These are phyloP conservation scores for Talaromyces trachyspermus DNA, from an alignment of 495 filamentous ascomycete genomes.

Conservation along the genomic window DNA sequence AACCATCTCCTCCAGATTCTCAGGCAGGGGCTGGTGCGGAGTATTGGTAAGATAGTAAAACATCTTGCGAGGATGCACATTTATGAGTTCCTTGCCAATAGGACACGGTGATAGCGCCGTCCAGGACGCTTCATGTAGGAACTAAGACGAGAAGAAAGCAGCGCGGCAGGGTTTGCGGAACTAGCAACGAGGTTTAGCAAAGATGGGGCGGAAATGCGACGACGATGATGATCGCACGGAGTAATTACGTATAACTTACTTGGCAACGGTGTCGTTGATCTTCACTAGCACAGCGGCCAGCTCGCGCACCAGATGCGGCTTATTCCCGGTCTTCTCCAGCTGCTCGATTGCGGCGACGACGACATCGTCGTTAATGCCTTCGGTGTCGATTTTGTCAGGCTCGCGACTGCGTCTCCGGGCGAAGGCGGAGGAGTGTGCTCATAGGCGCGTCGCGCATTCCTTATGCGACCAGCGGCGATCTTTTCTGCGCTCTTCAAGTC, in stretches of 20 bases:
- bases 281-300: constrained; percentile 72
- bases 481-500: constrained; percentile 10
- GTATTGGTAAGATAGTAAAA: constrained; percentile 91
- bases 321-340: constrained; percentile 84
- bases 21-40: constrained; percentile 75
- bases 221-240: too few species aligned
- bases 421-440: constrained; percentile 85
- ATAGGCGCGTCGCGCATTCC: constrained; percentile 40
- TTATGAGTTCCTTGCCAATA: constrained; percentile 83
- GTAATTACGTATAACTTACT: constrained; percentile 49
- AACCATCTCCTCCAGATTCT: constrained; percentile 50
- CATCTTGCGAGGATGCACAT: constrained; percentile 86
- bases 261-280: constrained; percentile 77
- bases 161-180: constrained; percentile 89
- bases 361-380: constrained; percentile 90
- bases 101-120: constrained; percentile 75
- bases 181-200: constrained; percentile 39
- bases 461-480: constrained; percentile 37
- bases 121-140: constrained; percentile 88
- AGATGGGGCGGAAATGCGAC: background rate
- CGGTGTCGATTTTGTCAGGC: constrained; percentile 66
- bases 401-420: constrained; percentile 46
- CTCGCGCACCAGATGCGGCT: constrained; percentile 91
- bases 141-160: constrained; percentile 86
- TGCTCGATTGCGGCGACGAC: constrained; percentile 88